These are phyloP conservation scores for Ormosia emarginata DNA, from an alignment of 306 rosid species.

Conservation along the genomic window DNA sequence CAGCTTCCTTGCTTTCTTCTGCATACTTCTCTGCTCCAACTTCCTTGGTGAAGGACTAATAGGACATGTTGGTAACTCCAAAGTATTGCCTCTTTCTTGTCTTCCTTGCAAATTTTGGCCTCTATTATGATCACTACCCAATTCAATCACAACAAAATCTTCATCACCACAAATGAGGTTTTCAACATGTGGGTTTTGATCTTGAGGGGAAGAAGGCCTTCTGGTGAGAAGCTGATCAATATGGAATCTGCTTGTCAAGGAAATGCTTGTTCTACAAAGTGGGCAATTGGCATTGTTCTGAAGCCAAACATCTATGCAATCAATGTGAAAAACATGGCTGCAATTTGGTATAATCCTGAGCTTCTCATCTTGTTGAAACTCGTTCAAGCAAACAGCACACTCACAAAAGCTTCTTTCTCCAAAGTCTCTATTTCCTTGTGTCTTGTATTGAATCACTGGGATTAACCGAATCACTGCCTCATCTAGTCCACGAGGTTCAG, in stretches of 20 bases:
- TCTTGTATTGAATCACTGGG: conserved; percentile 64
- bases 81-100: conserved; percentile 23
- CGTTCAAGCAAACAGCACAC: conserved; percentile 89
- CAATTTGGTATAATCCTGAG: conserved; percentile 84
- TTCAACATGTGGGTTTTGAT: conserved; percentile 30
- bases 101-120: conserved; percentile 28
- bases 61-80: conserved; percentile 30
- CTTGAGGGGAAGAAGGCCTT: conserved; percentile 35
- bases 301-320: conserved; percentile 96
- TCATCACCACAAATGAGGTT: conserved; percentile 39
- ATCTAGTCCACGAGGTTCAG: conserved; percentile 58
- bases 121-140: conserved; percentile 33
- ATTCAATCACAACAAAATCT: conserved; percentile 78
- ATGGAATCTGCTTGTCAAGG: conserved; percentile 38
- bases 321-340: conserved; percentile 80
- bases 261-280: conserved; percentile 81
- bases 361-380: conserved; percentile 71
- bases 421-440: conserved; percentile 21
- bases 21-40: conserved; percentile 26
- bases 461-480: conserved; percentile 80
- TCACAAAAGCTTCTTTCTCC: conserved; percentile 42
- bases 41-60: conserved; percentile 46
- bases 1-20: conserved; percentile 47
- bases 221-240: conserved; percentile 43
- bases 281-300: conserved; percentile 93